Base-by-base conservation (phyloP, 2,329 filamentous ascomycete species). In the Moelleriella libera region DNA sequence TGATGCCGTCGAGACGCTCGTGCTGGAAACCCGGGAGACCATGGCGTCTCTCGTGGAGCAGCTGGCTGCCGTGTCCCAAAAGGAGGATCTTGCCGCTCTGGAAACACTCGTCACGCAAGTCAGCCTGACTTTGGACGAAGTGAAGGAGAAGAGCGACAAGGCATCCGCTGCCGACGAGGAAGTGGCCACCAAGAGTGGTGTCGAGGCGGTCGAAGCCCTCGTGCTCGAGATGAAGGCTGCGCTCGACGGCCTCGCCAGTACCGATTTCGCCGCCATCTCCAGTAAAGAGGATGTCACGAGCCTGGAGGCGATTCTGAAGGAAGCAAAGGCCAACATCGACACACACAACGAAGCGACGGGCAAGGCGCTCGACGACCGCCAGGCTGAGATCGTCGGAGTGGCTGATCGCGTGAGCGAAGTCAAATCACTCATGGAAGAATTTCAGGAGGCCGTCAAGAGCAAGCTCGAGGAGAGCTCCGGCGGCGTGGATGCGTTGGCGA, bases 141-240 rank as follows among this genome's bases (percentile, higher is more conserved):
- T 83, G 57, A 82, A 76, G 59, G 71, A 75, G 51, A 68, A 68
- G 2, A 66, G 70, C n/a, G 67, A 72, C 37, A 75, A 72, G 56
- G 69, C 72, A 9, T 60, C 69, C 8, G 75, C 80, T 14, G 5
- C 43, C 14, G 70, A 74, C 40, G 71, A 74, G 0, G 80, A 85
- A 39, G 80, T 77, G 55, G 75, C 90, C 29, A 84, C 81, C 45
- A 95, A 94, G 67, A 78, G 80, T 0, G 87, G 96, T 55, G 71
- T 95, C 4, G 85, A 92, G 52, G 78, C 85, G 2, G 76, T 97
- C 6, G 85, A 88, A 53, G 75, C 86, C 1, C 75, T 90, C 41
- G 85, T 88, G 32, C 77, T 85, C n/a, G 88, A 95, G 52, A 82
- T 94, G 63, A 95, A 94, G 66, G 71, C 75, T 5, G 78, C 83